Evolutionary conservation across 1,284 basidiomycete species (phyloP).

Genomic region (Puccinia coronata): DNA sequence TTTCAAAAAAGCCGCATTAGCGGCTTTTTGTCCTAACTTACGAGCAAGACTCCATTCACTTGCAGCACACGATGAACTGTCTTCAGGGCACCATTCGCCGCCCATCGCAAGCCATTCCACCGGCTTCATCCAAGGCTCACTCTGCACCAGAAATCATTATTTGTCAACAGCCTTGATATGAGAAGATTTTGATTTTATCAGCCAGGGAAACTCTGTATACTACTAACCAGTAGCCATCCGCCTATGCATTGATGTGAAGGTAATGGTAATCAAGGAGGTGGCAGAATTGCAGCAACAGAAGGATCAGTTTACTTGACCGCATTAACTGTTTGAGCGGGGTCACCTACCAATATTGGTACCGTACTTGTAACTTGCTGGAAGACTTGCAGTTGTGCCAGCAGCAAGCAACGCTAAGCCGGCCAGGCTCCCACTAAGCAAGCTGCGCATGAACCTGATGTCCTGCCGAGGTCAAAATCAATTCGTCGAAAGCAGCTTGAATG

Average conservation of each 20-base stretch:
- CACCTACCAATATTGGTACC: conserved; percentile 29
- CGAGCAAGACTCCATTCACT: conserved; percentile 65
- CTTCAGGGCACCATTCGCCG: conserved; percentile 65
- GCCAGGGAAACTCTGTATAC: neutral
- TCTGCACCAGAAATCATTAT: neutral
- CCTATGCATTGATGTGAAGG: neutral
- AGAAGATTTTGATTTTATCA: neutral
- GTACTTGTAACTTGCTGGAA: conserved; percentile 27
- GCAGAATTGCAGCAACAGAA: neutral
- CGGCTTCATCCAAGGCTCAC: conserved; percentile 72
- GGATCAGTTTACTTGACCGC: neutral
- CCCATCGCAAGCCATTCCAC: conserved; percentile 70
- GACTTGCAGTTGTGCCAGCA: neutral
- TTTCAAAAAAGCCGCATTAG: conserved; percentile 65
- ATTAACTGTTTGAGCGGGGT: neutral
- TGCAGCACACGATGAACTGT: conserved; percentile 64
- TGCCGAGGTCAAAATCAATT: neutral
- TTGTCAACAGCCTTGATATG: neutral
- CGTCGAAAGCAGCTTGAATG: too few relatives aligned
- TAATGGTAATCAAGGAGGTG: neutral
- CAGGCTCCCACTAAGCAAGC: neutral
- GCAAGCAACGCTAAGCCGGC: neutral
- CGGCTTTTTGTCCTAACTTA: conserved; percentile 66
- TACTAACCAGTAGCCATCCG: conserved; percentile 46
- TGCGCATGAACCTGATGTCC: neutral